A percentile compares a stretch with the other conserved stretches of the same genome.
phyloP scores from a whole-genome alignment of 352 stramenopile genomes.

The Globisporangium radiosum region DNA sequence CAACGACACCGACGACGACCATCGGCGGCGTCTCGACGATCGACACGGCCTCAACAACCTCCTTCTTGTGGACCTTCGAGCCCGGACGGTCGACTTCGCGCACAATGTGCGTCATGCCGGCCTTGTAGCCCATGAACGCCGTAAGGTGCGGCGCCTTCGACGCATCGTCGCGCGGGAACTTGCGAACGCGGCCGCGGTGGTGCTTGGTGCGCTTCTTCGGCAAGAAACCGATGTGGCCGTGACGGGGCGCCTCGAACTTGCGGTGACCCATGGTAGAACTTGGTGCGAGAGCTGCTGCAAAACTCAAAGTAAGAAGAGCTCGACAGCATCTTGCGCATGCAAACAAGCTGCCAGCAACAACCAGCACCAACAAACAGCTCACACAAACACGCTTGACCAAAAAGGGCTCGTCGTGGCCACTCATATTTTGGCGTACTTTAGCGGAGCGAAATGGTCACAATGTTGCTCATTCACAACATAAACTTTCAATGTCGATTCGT shows the following conservation, averaged over 20 bases:
- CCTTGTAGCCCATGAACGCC: conserved; percentile 99
- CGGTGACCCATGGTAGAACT: conserved; percentile 92
- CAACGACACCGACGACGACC: conserved; percentile 98
- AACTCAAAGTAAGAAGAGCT: conserved; percentile 56
- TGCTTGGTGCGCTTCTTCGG: conserved; percentile 99
- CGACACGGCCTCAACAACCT: conserved; percentile 98
- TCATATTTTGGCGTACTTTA: too few relatives aligned
- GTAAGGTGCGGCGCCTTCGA: conserved; percentile 97
- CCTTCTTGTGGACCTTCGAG: conserved; percentile 99
- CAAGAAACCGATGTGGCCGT: conserved; percentile 98
- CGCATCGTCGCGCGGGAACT: conserved; percentile 98
- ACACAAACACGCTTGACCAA: too few relatives aligned
- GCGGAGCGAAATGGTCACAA: too few relatives aligned
- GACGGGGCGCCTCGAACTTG: conserved; percentile 96
- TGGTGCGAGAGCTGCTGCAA: conserved; percentile 72
- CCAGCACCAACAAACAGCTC: neutral
- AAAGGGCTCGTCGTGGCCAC: too few relatives aligned
- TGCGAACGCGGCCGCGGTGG: conserved; percentile 97
- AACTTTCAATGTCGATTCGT: too few relatives aligned
- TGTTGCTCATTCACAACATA: too few relatives aligned
- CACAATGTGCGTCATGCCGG: conserved; percentile 99
- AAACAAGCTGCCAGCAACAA: neutral
- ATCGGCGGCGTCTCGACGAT: conserved; percentile 99
- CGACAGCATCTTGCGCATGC: neutral
- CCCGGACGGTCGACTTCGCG: conserved; percentile 98